These are phyloP conservation scores for Sporodiniella umbellata DNA, from an alignment of 371 early-diverging fungal species.

Conservation along the genomic window DNA sequence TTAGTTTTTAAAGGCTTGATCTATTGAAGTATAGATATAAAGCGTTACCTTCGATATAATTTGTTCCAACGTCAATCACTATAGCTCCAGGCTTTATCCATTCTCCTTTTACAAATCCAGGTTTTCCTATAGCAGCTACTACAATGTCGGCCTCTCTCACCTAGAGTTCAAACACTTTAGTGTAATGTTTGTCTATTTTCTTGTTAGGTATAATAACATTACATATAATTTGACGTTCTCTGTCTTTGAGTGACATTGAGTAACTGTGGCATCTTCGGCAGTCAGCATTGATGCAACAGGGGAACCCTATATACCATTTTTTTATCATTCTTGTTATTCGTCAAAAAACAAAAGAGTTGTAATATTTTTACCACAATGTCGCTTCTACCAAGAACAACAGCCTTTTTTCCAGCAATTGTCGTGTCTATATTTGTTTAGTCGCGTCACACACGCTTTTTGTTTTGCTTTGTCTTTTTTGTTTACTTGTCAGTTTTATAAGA, in stretches of 20 bases:
- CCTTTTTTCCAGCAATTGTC: conserved; percentile 32
- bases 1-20: no score
- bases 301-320: conserved; percentile 48
- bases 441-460: not conserved
- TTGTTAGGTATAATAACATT: no score
- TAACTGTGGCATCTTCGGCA: conserved; percentile 83
- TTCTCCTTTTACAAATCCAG: conserved; percentile 78
- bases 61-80: conserved; percentile 95
- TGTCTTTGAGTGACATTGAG: conserved; percentile 88
- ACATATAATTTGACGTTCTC: conserved; percentile 66
- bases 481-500: conserved; percentile 66
- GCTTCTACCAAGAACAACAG: conserved; percentile 91
- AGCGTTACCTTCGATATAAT: conserved; percentile 75
- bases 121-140: conserved; percentile 82
- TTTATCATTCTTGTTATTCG: not conserved
- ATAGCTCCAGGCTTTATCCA: conserved; percentile 92
- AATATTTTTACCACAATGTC: conserved; percentile 79
- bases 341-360: no score
- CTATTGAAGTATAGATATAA: not conserved
- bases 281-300: conserved; percentile 83
- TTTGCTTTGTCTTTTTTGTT: not conserved
- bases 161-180: no score
- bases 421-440: not conserved
- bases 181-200: no score
- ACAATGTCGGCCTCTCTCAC: conserved; percentile 80